A percentile compares a stretch with the other conserved stretches of the same genome.
These are phyloP conservation scores for Allomyces javanicus DNA, from an alignment of 192 early-diverging fungal species.

Conservation along the genomic window DNA sequence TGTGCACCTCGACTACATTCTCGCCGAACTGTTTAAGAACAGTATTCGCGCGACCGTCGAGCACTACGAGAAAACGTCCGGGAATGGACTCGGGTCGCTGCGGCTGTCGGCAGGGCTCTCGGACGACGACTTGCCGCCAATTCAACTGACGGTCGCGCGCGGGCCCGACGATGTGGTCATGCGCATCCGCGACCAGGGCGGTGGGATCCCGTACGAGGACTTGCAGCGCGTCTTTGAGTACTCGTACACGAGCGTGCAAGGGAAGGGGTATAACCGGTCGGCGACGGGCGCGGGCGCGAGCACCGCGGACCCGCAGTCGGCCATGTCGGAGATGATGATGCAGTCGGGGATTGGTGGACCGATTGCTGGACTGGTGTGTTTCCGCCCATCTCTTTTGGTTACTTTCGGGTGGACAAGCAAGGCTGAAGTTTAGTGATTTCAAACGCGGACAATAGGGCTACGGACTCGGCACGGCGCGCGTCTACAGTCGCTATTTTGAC, in stretches of 20 bases:
- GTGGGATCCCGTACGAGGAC: conserved; percentile 62
- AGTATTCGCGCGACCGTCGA: conserved; percentile 72
- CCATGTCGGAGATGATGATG: conserved; percentile 42
- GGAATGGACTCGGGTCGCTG: not conserved
- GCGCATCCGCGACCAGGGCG: conserved; percentile 76
- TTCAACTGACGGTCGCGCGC: conserved; percentile 67
- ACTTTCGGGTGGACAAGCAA: not conserved
- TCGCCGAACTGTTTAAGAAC: conserved; percentile 80
- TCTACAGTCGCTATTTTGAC: conserved; percentile 87
- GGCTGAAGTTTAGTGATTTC: not conserved
- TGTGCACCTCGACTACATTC: conserved; percentile 85
- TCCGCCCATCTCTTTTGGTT: conserved; percentile 2
- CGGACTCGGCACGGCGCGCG: conserved; percentile 68
- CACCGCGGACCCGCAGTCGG: conserved; percentile 11
- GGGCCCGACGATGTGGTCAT: conserved; percentile 60
- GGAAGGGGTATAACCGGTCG: no score
- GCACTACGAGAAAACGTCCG: conserved; percentile 21
- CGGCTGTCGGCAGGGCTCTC: not conserved
- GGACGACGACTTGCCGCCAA: conserved; percentile 41
- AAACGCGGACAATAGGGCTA: conserved; percentile 30
- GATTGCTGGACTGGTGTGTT: conserved; percentile 33
- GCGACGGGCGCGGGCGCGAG: conserved; percentile 18
- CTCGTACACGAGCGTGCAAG: conserved; percentile 69
- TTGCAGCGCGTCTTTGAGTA: conserved; percentile 73
- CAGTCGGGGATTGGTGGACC: conserved; percentile 82